Evolutionary conservation across 257 asterid species (phyloP).

Genomic region (Solanum etuberosum): DNA sequence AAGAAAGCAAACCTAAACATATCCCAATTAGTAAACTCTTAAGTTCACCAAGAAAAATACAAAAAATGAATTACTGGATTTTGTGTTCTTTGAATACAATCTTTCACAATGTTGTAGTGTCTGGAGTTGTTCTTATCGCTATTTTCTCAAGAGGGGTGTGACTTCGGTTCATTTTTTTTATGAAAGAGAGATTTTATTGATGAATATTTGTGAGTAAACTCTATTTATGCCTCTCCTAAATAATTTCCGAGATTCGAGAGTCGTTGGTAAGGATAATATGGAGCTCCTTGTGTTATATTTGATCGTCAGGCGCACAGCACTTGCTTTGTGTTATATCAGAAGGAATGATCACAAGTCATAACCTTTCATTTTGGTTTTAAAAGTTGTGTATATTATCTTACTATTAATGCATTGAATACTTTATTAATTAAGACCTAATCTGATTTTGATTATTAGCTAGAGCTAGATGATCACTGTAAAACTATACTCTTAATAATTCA

Average conservation of each 20-base stretch:
- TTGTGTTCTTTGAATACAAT: background rate
- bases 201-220: too few species aligned
- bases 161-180: background rate
- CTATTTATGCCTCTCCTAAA: too few species aligned
- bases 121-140: background rate
- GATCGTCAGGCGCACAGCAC: background rate
- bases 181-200: too few species aligned
- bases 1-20: background rate
- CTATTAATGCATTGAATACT: background rate
- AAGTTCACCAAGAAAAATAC: background rate
- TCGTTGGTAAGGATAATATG: background rate
- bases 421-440: background rate
- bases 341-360: background rate
- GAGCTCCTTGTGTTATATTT: background rate
- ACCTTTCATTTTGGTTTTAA: background rate
- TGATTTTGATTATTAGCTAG: background rate
- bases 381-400: background rate
- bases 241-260: too few species aligned
- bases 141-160: background rate
- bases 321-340: background rate
- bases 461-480: background rate
- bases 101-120: background rate
- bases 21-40: background rate
- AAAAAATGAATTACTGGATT: background rate
- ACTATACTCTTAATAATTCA: background rate